These are phyloP conservation scores for Geotrichum bryndzae DNA, from an alignment of 1,139 yeast species.

Conservation along the genomic window DNA sequence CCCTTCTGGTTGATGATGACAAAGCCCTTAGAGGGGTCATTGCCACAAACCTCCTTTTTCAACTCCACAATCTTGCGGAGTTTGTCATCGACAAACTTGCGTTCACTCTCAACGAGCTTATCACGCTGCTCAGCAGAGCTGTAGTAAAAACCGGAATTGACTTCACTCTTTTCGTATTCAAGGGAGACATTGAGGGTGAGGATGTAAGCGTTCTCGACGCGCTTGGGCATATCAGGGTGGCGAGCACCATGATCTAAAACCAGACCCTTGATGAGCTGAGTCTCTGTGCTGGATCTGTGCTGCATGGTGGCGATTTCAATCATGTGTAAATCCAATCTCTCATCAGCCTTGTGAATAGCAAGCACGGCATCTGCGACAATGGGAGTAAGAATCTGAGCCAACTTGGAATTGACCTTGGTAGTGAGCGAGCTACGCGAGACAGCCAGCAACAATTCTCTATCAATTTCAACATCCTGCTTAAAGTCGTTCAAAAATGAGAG, in stretches of 20 bases:
- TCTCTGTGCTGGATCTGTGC: constrained; percentile 78
- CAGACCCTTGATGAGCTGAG: constrained; percentile 78
- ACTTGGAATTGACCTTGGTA: constrained; percentile 74
- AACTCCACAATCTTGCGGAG: constrained; percentile 84
- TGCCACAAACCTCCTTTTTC: constrained; percentile 84
- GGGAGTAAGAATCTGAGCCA: constrained; percentile 79
- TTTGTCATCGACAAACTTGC: constrained; percentile 92
- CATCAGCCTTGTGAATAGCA: constrained; percentile 55
- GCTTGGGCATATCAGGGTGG: constrained; percentile 98
- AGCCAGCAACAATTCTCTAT: constrained; percentile 82
- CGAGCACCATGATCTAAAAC: constrained; percentile 98
- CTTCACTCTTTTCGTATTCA: constrained; percentile 97
- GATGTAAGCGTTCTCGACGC: constrained; percentile 75
- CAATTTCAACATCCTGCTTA: constrained; percentile 44
- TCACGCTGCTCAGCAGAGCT: constrained; percentile 95
- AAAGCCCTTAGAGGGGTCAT: constrained; percentile 68
- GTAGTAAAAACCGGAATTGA: constrained; percentile 92
- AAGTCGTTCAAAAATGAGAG: constrained; percentile 63
- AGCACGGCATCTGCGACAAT: constrained; percentile 95
- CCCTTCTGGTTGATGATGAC: constrained; percentile 98
- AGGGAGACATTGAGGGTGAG: constrained; percentile 87
- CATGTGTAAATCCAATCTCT: constrained; percentile 84
- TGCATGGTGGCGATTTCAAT: constrained; percentile 98
- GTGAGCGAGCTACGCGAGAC: constrained; percentile 86
- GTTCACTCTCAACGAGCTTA: constrained; percentile 86